These are phyloP conservation scores for Coemansia sp. DNA, from an alignment of 192 early-diverging fungal genomes.

Conservation along the genomic window DNA sequence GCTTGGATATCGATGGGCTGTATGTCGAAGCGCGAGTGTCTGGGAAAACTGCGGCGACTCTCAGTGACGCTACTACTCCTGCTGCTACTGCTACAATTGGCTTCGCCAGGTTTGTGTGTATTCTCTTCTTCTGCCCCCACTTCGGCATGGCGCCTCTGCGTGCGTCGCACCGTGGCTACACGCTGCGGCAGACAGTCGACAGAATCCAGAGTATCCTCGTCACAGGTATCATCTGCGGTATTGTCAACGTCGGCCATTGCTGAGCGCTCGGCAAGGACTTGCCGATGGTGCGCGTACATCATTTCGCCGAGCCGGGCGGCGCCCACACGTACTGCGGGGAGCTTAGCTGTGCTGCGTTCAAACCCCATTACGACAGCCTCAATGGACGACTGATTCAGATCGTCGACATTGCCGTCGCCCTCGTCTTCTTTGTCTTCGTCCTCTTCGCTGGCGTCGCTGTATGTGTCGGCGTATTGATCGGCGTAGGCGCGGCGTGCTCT, in stretches of 20 bases:
- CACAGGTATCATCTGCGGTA: neutral
- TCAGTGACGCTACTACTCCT: too few relatives aligned
- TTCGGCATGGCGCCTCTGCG: too few relatives aligned
- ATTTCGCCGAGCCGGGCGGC: conserved; percentile 45
- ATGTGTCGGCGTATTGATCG: conserved; percentile 31
- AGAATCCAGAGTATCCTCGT: neutral
- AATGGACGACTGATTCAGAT: neutral
- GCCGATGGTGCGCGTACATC: conserved; percentile 6
- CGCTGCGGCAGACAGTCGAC: neutral
- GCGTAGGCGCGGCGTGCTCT: conserved; percentile 7
- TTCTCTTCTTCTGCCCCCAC: too few relatives aligned
- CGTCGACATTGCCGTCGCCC: neutral
- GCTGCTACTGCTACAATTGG: too few relatives aligned
- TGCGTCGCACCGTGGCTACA: neutral
- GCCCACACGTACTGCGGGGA: conserved; percentile 21
- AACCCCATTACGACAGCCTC: conserved; percentile 26
- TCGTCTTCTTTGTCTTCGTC: conserved; percentile 14
- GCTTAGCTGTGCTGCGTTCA: conserved; percentile 13
- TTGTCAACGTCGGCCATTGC: neutral
- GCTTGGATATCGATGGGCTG: too few relatives aligned
- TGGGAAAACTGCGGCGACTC: too few relatives aligned
- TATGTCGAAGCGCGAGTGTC: too few relatives aligned
- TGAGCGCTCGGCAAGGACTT: neutral
- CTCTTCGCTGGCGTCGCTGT: too few relatives aligned
- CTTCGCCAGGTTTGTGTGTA: too few relatives aligned